Evolutionary conservation across 306 rosid species (phyloP).

Genomic region (Carpinus viminea): DNA sequence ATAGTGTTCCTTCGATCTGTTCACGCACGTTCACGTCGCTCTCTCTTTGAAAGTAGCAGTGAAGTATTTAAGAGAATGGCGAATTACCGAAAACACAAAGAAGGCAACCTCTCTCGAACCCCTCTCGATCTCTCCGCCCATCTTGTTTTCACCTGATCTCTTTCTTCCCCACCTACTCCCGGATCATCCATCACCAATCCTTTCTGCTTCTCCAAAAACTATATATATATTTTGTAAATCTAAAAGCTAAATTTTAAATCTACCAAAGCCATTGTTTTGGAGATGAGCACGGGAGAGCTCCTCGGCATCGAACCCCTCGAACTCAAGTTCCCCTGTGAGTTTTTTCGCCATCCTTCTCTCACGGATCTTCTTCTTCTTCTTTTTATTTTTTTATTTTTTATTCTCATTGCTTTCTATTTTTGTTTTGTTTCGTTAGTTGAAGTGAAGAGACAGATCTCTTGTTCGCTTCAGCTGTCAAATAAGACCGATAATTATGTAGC

Average conservation of each 20-base stretch:
- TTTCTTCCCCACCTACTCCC: slow-evolving; percentile 6
- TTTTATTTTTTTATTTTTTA: slow-evolving; percentile 28
- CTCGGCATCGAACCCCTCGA: slow-evolving; percentile 86
- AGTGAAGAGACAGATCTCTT: slow-evolving; percentile 92
- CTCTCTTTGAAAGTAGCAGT: too few relatives aligned
- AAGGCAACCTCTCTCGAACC: neutral
- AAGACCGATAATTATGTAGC: slow-evolving; percentile 83
- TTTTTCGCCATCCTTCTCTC: neutral
- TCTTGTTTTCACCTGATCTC: slow-evolving; percentile 19
- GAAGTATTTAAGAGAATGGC: too few relatives aligned
- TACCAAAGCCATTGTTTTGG: slow-evolving; percentile 19
- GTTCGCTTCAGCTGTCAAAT: slow-evolving; percentile 78
- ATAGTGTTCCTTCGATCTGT: too few relatives aligned
- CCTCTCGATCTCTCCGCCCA: slow-evolving; percentile 48
- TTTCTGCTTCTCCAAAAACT: slow-evolving; percentile 14
- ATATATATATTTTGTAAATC: neutral
- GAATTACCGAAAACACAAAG: neutral
- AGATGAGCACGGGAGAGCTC: slow-evolving; percentile 83
- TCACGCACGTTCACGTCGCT: too few relatives aligned
- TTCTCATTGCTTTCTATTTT: slow-evolving; percentile 10
- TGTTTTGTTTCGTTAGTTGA: slow-evolving; percentile 49
- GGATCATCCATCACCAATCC: slow-evolving; percentile 1
- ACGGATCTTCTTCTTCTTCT: slow-evolving; percentile 39
- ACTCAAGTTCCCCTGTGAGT: slow-evolving; percentile 78
- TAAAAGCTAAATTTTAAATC: neutral